A percentile compares a stretch with the other conserved stretches of the same genome.
phyloP scores from a whole-genome alignment of 169 alveolate species.

The Cryptosporidium tyzzeri region DNA sequence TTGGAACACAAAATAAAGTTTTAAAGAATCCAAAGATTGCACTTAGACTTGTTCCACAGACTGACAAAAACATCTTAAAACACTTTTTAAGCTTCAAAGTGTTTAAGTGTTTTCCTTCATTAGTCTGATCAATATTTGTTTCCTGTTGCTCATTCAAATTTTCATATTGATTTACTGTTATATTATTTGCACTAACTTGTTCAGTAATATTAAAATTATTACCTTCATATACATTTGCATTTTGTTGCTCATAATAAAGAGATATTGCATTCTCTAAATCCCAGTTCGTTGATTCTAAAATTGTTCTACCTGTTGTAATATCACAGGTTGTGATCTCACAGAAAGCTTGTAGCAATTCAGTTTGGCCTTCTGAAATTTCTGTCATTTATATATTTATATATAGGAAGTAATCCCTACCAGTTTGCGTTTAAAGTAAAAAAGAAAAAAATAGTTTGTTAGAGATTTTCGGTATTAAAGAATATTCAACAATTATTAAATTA shows the following conservation, averaged over 20 bases:
- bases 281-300: slow-evolving; percentile 73
- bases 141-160: background rate
- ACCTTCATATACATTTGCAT: background rate
- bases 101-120: background rate
- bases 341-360: background rate
- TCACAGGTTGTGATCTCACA: slow-evolving; percentile 63
- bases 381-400: background rate
- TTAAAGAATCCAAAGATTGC: slow-evolving; percentile 25
- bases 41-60: slow-evolving; percentile 36
- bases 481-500: too few species aligned
- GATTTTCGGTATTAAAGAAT: background rate
- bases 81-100: background rate
- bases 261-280: slow-evolving; percentile 50
- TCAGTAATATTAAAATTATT: background rate
- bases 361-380: slow-evolving; percentile 3
- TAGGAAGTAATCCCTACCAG: background rate
- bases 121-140: background rate
- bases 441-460: too few species aligned
- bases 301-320: background rate
- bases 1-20: slow-evolving; percentile 41
- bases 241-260: slow-evolving; percentile 48
- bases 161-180: background rate
- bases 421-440: too few species aligned
- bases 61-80: slow-evolving; percentile 10
- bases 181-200: background rate